Conservation (phyloP, 2,329 filamentous ascomycete genomes). For the Aspergillus tubingensis region DNA sequence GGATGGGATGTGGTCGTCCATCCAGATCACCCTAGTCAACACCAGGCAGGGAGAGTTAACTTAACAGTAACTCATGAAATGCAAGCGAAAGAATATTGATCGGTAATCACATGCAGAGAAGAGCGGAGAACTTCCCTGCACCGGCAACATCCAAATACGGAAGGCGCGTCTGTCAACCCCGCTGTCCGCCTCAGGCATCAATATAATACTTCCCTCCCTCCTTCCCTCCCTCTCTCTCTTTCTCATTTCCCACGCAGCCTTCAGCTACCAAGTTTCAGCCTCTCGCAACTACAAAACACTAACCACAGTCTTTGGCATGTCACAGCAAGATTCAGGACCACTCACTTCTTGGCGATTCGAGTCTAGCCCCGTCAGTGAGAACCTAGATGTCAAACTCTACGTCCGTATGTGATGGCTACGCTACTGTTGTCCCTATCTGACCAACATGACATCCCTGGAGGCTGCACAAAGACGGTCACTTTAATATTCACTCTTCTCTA, state of each 20-base stretch:
- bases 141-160: background rate
- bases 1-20: too few species aligned
- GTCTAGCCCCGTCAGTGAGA: background rate
- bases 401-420: background rate
- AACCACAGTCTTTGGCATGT: background rate
- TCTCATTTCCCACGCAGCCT: too few species aligned
- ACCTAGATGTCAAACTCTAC: background rate
- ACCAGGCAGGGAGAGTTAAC: too few species aligned
- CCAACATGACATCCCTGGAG: background rate
- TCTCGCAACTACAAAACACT: background rate
- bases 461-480: background rate
- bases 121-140: background rate
- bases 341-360: background rate
- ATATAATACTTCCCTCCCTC: background rate
- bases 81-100: too few species aligned
- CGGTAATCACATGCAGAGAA: background rate
- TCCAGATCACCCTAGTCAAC: too few species aligned
- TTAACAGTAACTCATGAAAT: too few species aligned
- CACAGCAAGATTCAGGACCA: background rate
- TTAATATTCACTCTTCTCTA: background rate
- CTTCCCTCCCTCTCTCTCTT: too few species aligned
- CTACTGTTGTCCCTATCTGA: background rate
- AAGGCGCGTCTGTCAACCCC: background rate
- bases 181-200: background rate
- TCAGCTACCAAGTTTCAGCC: background rate